A percentile compares a stretch with the other conserved stretches of the same genome.
phyloP scores from a whole-genome alignment of 2,329 filamentous ascomycete genomes.

The Fusarium euwallaceae region DNA sequence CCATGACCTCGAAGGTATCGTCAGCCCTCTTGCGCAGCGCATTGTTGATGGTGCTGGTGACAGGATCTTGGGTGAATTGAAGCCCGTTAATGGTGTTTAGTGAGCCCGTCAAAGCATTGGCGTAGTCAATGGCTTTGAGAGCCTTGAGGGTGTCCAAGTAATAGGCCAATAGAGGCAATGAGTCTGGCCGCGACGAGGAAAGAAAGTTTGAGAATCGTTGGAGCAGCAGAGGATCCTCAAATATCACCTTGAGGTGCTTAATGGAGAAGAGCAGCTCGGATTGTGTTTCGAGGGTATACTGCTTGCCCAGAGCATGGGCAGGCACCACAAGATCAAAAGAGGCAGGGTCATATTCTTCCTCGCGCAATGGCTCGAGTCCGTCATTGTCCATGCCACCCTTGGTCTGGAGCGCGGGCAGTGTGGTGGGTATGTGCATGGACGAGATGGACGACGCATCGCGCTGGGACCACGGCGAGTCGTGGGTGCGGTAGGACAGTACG shows the following conservation, averaged over 20 bases:
- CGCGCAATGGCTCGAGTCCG: conserved; percentile 35
- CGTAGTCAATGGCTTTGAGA: conserved; percentile 76
- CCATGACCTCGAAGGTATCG: conserved; percentile 74
- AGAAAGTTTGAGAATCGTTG: conserved; percentile 78
- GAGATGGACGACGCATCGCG: conserved; percentile 36
- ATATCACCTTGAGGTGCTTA: conserved; percentile 75
- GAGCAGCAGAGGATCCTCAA: conserved; percentile 72
- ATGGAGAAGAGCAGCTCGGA: conserved; percentile 75
- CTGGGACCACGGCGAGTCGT: conserved; percentile 30
- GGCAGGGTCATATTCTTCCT: conserved; percentile 42
- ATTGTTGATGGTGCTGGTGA: conserved; percentile 67
- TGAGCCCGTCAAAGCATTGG: conserved; percentile 75
- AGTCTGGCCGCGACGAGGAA: conserved; percentile 68
- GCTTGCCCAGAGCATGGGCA: conserved; percentile 36
- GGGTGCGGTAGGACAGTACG: conserved; percentile 29
- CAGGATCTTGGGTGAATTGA: conserved; percentile 65
- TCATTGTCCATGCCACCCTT: conserved; percentile 37
- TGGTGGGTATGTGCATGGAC: conserved; percentile 27
- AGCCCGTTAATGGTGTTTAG: conserved; percentile 68
- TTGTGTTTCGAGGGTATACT: conserved; percentile 72
- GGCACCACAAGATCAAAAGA: conserved; percentile 43
- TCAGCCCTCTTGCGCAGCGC: conserved; percentile 72
- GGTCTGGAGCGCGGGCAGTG: conserved; percentile 34
- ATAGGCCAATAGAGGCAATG: conserved; percentile 76
- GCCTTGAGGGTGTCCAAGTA: conserved; percentile 81